A percentile compares a stretch with the other conserved stretches of the same genome.
Evolutionary conservation across 768 basidiomycete genomes (phyloP).

Genomic region (Mycena floridula): DNA sequence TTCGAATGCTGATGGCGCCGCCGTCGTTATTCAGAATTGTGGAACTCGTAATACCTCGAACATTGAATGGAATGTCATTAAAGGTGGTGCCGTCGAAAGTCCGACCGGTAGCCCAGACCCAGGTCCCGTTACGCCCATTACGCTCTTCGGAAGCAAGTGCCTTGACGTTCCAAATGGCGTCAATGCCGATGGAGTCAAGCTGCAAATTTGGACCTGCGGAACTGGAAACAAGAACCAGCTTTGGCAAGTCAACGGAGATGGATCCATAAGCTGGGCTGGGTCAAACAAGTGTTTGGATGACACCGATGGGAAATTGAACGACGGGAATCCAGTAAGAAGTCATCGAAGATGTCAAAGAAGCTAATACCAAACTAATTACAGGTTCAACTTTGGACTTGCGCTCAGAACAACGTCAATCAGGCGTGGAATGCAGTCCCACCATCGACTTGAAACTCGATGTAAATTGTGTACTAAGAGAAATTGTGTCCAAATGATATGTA

Average conservation of each 20-base stretch:
- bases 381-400: too few species aligned
- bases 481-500: too few species aligned
- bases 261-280: conserved; percentile 4
- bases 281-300: conserved; percentile 6
- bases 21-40: conserved; percentile 12
- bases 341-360: too few species aligned
- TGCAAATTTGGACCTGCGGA: conserved; percentile 19
- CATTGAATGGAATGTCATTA: too few species aligned
- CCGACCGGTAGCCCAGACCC: conserved; percentile 17
- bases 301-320: conserved; percentile 1
- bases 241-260: conserved; percentile 7
- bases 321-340: conserved; percentile 6
- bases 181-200: conserved; percentile 16
- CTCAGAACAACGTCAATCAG: too few species aligned
- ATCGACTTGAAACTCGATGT: too few species aligned
- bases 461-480: too few species aligned
- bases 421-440: too few species aligned
- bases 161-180: conserved; percentile 15
- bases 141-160: conserved; percentile 14
- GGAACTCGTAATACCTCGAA: too few species aligned
- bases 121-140: conserved; percentile 10
- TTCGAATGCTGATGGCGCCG: conserved; percentile 17
- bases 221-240: conserved; percentile 11
- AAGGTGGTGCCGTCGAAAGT: conserved; percentile 12
- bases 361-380: too few species aligned